A percentile compares a stretch with the other conserved stretches of the same genome.
Conservation (phyloP, 2,329 filamentous ascomycete genomes). For the Cucurbitaria berberidis region DNA sequence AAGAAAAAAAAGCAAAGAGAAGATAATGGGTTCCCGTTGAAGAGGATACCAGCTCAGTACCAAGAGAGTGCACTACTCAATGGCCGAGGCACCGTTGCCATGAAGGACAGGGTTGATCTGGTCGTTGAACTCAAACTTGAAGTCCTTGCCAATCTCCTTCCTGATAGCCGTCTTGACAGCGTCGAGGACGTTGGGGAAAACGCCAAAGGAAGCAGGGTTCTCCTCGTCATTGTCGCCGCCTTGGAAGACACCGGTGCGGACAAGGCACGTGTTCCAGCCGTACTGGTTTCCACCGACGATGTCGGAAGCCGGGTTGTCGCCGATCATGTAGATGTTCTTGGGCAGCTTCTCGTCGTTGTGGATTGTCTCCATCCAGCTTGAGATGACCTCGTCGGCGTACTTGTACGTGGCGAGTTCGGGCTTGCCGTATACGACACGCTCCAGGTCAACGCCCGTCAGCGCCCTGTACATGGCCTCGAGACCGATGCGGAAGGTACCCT, state of each 20-base stretch:
- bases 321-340: constrained; percentile 76
- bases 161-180: constrained; percentile 70
- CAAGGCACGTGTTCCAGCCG: constrained; percentile 80
- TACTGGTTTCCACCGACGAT: constrained; percentile 81
- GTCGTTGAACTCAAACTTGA: constrained; percentile 75
- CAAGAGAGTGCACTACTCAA: constrained; percentile 54
- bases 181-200: constrained; percentile 75
- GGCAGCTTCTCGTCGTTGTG: constrained; percentile 74
- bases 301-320: constrained; percentile 76
- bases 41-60: neutral
- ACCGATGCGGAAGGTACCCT: constrained; percentile 76
- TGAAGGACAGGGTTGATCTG: constrained; percentile 71
- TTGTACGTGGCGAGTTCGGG: constrained; percentile 78
- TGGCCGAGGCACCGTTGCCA: constrained; percentile 58
- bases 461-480: constrained; percentile 77
- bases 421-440: constrained; percentile 79
- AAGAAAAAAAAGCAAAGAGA: neutral
- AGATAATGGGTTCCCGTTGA: no score
- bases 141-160: constrained; percentile 75
- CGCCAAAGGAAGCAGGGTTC: constrained; percentile 78
- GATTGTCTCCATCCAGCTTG: constrained; percentile 76
- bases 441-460: constrained; percentile 71
- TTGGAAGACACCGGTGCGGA: constrained; percentile 79
- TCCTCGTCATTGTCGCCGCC: constrained; percentile 76
- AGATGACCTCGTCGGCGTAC: constrained; percentile 76